Percentiles rank a stretch among this genome's conserved stretches.
phyloP scores from a whole-genome alignment of 2,329 filamentous ascomycete species.

The Incumbomyces lentus region DNA sequence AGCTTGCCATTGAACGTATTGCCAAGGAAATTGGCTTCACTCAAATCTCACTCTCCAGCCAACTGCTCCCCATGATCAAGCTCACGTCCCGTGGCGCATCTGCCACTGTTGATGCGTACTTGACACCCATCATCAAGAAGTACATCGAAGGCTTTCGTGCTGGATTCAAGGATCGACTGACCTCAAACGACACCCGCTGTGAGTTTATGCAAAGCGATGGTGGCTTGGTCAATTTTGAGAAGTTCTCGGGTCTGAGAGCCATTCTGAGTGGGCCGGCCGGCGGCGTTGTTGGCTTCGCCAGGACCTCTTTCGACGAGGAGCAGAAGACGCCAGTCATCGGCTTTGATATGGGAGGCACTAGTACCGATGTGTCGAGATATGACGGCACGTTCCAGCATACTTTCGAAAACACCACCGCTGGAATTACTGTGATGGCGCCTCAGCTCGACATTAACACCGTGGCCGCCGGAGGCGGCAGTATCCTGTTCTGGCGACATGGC shows the following conservation, averaged over 20 bases:
- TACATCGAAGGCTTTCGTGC: conserved; percentile 68
- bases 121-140: conserved; percentile 67
- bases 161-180: conserved; percentile 68
- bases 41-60: conserved; percentile 61
- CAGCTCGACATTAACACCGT: conserved; percentile 94
- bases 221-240: conserved; percentile 45
- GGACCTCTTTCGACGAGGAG: conserved; percentile 75
- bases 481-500: conserved; percentile 76
- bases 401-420: conserved; percentile 86
- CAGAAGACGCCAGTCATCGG: conserved; percentile 82
- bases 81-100: conserved; percentile 64
- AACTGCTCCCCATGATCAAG: conserved; percentile 84
- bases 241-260: conserved; percentile 75
- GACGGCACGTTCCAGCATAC: conserved; percentile 88
- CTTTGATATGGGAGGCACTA: conserved; percentile 93
- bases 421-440: conserved; percentile 85
- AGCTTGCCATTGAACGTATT: conserved; percentile 63
- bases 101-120: conserved; percentile 70
- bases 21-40: conserved; percentile 71
- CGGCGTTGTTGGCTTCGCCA: conserved; percentile 87
- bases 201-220: conserved; percentile 96
- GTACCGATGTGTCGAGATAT: conserved; percentile 81
- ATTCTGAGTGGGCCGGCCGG: conserved; percentile 89
- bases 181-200: conserved; percentile 62
- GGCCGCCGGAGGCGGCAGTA: conserved; percentile 63